Evolutionary conservation across 2,329 filamentous ascomycete genomes (phyloP).

Genomic region (Aotearoamyces nothofagi): DNA sequence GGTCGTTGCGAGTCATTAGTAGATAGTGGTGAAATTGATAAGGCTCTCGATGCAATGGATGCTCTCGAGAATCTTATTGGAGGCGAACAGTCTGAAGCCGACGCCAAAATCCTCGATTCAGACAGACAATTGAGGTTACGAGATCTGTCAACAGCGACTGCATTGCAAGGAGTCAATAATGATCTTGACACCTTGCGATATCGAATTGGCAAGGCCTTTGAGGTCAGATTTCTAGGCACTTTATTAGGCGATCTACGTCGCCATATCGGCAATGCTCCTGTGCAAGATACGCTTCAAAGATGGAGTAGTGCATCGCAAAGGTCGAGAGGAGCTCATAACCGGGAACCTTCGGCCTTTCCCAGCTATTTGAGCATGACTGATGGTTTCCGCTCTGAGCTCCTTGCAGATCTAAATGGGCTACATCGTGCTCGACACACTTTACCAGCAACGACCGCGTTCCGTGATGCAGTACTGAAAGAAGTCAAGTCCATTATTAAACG

Average conservation of each 20-base stretch:
- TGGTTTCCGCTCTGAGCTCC: constrained; percentile 53
- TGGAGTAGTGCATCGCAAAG: constrained; percentile 71
- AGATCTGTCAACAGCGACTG: constrained; percentile 63
- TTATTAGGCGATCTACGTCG: constrained; percentile 65
- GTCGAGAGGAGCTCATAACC: constrained; percentile 48
- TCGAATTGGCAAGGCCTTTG: constrained; percentile 77
- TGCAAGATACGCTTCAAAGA: constrained; percentile 60
- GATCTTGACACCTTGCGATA: constrained; percentile 64
- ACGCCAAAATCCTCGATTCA: constrained; percentile 9
- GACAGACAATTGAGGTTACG: constrained; percentile 27
- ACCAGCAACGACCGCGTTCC: constrained; percentile 68
- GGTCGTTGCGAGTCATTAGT: constrained; percentile 66
- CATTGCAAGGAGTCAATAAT: constrained; percentile 63
- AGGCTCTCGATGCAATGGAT: constrained; percentile 65
- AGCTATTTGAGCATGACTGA: constrained; percentile 64
- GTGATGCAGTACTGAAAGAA: constrained; percentile 72
- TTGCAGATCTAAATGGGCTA: constrained; percentile 62
- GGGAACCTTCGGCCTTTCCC: constrained; percentile 56
- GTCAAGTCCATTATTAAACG: constrained; percentile 72
- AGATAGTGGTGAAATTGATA: constrained; percentile 69
- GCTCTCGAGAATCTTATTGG: constrained; percentile 65
- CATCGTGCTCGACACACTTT: constrained; percentile 67
- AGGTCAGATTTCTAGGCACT: constrained; percentile 62
- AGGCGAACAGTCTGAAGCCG: constrained; percentile 37
- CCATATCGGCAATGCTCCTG: constrained; percentile 63